Evolutionary conservation across 2,329 filamentous ascomycete genomes (phyloP).

Genomic region (Westerdykella aurantiaca): DNA sequence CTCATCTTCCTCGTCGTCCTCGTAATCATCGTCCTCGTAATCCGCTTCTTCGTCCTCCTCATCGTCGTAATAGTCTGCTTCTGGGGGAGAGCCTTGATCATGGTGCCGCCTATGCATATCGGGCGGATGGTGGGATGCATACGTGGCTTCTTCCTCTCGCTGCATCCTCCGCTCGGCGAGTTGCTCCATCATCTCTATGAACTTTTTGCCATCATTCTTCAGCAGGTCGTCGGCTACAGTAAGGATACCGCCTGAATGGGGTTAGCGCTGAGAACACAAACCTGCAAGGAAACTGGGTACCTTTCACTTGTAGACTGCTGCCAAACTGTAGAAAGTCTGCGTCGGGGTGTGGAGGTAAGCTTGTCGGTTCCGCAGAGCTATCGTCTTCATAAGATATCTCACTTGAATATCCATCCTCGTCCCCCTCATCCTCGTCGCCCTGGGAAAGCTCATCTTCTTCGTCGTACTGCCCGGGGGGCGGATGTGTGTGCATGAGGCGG

Average conservation of each 20-base stretch:
- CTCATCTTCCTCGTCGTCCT: constrained; percentile 27
- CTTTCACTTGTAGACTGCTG: constrained; percentile 92
- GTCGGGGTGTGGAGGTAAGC: constrained; percentile 61
- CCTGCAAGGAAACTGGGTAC: constrained; percentile 36
- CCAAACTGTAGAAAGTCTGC: constrained; percentile 96
- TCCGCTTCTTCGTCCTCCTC: constrained; percentile 59
- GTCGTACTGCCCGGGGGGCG: constrained; percentile 64
- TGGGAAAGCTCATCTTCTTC: constrained; percentile 51
- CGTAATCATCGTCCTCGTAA: constrained; percentile 6
- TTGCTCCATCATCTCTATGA: constrained; percentile 99
- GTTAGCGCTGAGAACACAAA: constrained; percentile 18
- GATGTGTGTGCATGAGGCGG: constrained; percentile 56
- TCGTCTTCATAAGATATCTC: constrained; percentile 65
- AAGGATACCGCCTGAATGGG: constrained; percentile 76
- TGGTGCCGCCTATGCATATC: constrained; percentile 50
- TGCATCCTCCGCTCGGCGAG: constrained; percentile 96
- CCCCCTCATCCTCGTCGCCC: constrained; percentile 51
- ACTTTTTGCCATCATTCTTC: constrained; percentile 98
- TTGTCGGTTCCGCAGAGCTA: constrained; percentile 59
- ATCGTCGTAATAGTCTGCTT: constrained; percentile 73
- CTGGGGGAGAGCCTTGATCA: constrained; percentile 56
- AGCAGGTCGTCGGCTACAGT: constrained; percentile 97
- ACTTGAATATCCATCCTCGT: constrained; percentile 49
- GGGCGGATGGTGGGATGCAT: constrained; percentile 50
- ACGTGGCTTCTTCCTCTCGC: constrained; percentile 82